Conservation (phyloP, 495 filamentous ascomycete genomes). For the Neurospora sp. region DNA sequence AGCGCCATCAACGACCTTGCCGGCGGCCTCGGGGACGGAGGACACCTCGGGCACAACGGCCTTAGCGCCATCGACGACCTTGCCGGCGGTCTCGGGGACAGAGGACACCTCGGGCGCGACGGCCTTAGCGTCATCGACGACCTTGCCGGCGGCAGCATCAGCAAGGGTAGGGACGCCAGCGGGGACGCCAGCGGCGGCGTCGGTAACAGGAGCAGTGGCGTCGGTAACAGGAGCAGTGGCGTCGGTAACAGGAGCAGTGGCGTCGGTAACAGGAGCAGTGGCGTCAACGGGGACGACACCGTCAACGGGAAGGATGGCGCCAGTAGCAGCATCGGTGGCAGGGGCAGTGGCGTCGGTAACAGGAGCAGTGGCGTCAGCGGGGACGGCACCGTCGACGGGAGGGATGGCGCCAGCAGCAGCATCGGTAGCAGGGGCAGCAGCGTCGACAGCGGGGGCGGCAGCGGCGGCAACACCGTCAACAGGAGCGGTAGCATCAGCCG, state of each 20-base stretch:
- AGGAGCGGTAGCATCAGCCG: neutral
- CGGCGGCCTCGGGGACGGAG: too few relatives aligned
- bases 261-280: slow-evolving; percentile 1
- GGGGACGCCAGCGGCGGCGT: too few relatives aligned
- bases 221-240: slow-evolving; percentile 11
- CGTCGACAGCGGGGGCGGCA: slow-evolving; percentile 26
- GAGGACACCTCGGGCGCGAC: too few relatives aligned
- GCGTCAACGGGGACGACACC: slow-evolving; percentile 78
- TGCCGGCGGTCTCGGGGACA: too few relatives aligned
- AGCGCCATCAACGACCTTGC: too few relatives aligned
- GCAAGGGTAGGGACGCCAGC: too few relatives aligned
- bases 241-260: too few relatives aligned
- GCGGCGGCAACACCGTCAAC: slow-evolving; percentile 13
- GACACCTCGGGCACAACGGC: too few relatives aligned
- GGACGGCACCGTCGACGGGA: neutral
- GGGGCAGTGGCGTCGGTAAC: slow-evolving; percentile 45
- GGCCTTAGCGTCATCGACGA: too few relatives aligned
- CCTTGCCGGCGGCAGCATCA: too few relatives aligned
- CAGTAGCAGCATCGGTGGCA: neutral
- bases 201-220: slow-evolving; percentile 27
- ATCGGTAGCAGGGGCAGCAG: too few relatives aligned
- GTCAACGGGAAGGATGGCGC: slow-evolving; percentile 29
- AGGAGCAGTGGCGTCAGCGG: slow-evolving; percentile 67
- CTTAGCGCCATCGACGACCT: too few relatives aligned
- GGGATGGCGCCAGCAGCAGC: neutral